These are phyloP conservation scores for Nakazawaea anatomiae DNA, from an alignment of 805 yeast genomes.

Conservation along the genomic window DNA sequence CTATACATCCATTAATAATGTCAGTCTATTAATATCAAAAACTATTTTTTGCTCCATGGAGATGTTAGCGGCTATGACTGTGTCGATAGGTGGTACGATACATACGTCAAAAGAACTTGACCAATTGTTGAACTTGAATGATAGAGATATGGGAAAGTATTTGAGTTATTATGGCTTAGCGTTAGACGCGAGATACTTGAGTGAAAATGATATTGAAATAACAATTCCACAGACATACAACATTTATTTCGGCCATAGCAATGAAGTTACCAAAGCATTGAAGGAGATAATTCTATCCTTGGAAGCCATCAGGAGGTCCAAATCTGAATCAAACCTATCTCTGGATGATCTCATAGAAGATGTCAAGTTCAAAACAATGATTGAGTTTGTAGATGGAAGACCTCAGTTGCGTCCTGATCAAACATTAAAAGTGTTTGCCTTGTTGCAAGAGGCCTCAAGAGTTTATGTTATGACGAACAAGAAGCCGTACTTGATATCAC, in stretches of 20 bases:
- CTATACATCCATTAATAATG: constrained; percentile 2
- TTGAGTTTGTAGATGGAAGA: constrained; percentile 2
- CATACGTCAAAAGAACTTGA: constrained; percentile 44
- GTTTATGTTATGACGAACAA: constrained; percentile 22
- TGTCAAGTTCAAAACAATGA: constrained; percentile 2
- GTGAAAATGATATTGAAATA: constrained; percentile 1
- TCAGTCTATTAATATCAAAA: constrained; percentile 5
- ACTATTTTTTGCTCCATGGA: constrained; percentile 47
- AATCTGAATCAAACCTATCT: neutral
- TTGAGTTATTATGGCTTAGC: constrained; percentile 23
- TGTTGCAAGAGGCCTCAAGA: constrained; percentile 22
- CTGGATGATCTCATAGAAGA: constrained; percentile 1
- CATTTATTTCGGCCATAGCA: constrained; percentile 29
- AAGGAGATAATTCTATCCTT: constrained; percentile 24
- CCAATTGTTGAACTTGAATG: constrained; percentile 23
- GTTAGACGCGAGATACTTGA: constrained; percentile 17
- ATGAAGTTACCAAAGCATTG: constrained; percentile 25
- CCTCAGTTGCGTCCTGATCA: constrained; percentile 13
- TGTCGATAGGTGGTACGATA: constrained; percentile 56
- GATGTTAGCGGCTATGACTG: constrained; percentile 52
- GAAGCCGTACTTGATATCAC: constrained; percentile 24
- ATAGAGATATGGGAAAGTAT: constrained; percentile 18
- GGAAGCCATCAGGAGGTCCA: constrained; percentile 20
- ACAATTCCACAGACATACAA: constrained; percentile 15
- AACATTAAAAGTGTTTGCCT: constrained; percentile 16